Evolutionary conservation across 106 monocot genomes (phyloP), one percentile per base, ranked within the genome.

Genomic region (Dioscorea zingiberensis): DNA sequence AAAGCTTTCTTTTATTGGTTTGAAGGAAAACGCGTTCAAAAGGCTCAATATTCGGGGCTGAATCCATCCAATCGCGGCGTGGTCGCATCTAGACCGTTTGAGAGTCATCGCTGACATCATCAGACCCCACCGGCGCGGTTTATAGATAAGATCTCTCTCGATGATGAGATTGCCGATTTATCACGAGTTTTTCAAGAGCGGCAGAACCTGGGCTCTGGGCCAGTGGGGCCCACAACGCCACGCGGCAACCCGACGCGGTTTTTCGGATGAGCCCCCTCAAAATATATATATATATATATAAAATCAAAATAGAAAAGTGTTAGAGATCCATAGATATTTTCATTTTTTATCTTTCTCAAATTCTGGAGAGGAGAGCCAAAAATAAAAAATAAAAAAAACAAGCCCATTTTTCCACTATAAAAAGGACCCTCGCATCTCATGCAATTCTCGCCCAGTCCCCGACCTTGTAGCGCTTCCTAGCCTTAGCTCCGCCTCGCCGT

Each of bases 391-490:
- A 0, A 51, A 19, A 5, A 2, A 8, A 51, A 51, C 1, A 8
- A 19, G 51, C 7, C 4, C 8, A 18, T 51, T 51, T 51, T 51
- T 51, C 0, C 14, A 0, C 51, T 51, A 51, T 51, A 51, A 18
- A 73, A 58, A n/a, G 27, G 47, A 32, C 46, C 47, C 55, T 15
- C 56, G 54, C 57, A 26, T 17, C 56, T 65, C 73, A 65, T 73
- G 56, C 73, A 65, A 65, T 73, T 66, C 73, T 73, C 73, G 73
- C 73, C 73, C 55, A 58, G 46, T 65, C 47, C 47, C 13, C 25
- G n/a, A 54, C 23, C 38, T 29, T 47, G 19, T 54, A 14, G 8
- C 17, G n/a, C 3, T 25, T n/a, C 45, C 21, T 38, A 5, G 65
- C 29, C 28, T 16, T 17, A 47, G 23, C 60, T 38, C 63, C 17